These are phyloP conservation scores for Vitis rupestris DNA, from an alignment of 164 flowering plant species.

Conservation along the genomic window DNA sequence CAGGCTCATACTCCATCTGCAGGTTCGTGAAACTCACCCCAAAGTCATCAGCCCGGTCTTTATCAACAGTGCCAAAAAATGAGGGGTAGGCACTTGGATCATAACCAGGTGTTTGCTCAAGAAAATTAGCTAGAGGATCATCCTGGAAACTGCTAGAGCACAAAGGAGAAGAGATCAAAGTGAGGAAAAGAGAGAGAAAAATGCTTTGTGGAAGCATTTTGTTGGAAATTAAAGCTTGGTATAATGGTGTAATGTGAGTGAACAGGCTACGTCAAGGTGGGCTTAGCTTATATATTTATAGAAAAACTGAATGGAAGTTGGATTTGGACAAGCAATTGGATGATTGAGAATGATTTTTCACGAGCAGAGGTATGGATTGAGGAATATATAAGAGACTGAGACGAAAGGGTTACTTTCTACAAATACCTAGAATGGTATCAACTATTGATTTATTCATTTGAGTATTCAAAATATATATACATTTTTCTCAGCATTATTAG, in stretches of 20 bases:
- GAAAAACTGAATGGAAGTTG: neutral
- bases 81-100: conserved; percentile 1
- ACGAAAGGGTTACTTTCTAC: conserved; percentile 11
- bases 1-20: neutral
- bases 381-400: neutral
- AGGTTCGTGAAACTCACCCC: neutral
- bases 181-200: conserved; percentile 5
- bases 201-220: conserved; percentile 8
- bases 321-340: neutral
- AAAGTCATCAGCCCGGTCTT: neutral
- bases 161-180: neutral
- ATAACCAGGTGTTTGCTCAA: neutral
- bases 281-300: conserved; percentile 1
- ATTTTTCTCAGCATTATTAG: too few species aligned
- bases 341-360: neutral
- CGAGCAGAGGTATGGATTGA: conserved; percentile 10
- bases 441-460: too few species aligned
- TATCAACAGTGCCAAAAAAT: neutral
- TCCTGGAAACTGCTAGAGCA: conserved; percentile 5
- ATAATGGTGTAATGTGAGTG: too few species aligned
- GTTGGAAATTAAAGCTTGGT: too few species aligned
- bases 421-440: too few species aligned
- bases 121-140: neutral
- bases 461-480: too few species aligned
- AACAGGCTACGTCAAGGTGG: neutral